Evolutionary conservation across 495 filamentous ascomycete species (phyloP), one percentile per base, ranked within the genome.

Genomic region (Terfezia claveryi): DNA sequence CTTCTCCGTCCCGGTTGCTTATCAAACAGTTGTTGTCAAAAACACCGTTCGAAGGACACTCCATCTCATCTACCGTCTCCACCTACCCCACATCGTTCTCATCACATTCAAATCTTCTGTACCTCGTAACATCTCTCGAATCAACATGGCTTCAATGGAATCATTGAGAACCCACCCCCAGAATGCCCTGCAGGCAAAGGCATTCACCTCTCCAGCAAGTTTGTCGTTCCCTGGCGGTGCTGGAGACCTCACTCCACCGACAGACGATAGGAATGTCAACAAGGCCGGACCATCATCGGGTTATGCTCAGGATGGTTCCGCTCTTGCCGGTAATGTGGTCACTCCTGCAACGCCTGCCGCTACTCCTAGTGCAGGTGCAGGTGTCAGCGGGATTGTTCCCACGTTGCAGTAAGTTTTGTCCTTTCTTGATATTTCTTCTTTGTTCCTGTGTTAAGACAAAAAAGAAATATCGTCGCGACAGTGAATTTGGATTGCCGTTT

Each of bases 401-500:
- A 94, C 89, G 56, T 79, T 95, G 78, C 91, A 96, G 89, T 94
- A 82, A 85, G 84, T 88, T n/a, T 82, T 81, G 57, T 54, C 64
- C 59, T 14, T 54, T 46, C 61, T 52, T 32, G 27, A 23, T 55
- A 11, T 49, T 20, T 20, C 36, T 17, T 20, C 53, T 37, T 60
- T 58, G 52, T 57, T 51, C n/a, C 23, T 59, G 49, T 57, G 17
- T 51, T 46, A 46, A 37, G 41, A 17, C 20, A 62, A 60, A 73
- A 68, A 86, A 94, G 87, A 81, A 98, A 98, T 79, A 95, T 98
- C 74, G 91, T 98, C 72, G 88, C 91, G 56, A 98, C 91, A 61
- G 91, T 98, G 76, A 96, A 96, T 70, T 80, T 98, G 67, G 87
- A 93, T 75, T 95, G 91, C 70, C 86, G 91, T 58, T 74, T 98